Evolutionary conservation across 176 grass and related monocot genomes (phyloP), one percentile per base, ranked within the genome.

Genomic region (Oryza brachyantha): DNA sequence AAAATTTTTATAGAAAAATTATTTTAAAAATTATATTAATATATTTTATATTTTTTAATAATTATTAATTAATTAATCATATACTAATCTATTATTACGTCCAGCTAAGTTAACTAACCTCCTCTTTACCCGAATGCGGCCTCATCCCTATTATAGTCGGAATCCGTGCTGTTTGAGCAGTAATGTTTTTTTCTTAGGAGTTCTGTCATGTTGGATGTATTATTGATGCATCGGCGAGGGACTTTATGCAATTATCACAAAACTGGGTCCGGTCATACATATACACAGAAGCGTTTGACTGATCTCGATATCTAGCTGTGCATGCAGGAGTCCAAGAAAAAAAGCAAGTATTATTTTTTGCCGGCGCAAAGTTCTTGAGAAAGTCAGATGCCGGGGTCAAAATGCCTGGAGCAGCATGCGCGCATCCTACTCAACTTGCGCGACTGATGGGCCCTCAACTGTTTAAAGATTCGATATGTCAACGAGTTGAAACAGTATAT

Each of bases 371-470:
- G 14, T 70, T 13, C 17, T 27, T 4, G 39, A 66, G 48, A 54
- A 48, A 34, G 7, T 7, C 7, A 13, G n/a, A 68, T 38, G 64
- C 70, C 81, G 76, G 16, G 76, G 71, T 79, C 57, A 45, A 19
- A 58, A 70, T 36, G 48, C 27, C 35, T 42, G 45, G 58, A 66
- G 29, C 27, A 13, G 19, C 52, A 57, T 64, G 64, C 78, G 46
- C 54, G n/a, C 43, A 65, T 73, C 46, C 64, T 61, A 58, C 43
- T 70, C 81, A 76, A 84, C 42, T 76, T 76, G 86, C 81, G 76
- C 28, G 76, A 29, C 57, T 46, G 81, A 88, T 64, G 64, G 41
- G n/a, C 4, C 24, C 55, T 66, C 54, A 57, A 75, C 41, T 37
- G 64, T 46, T 59, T 36, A 64, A 59, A 84, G 52, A 75, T 0